phyloP scores from a whole-genome alignment of 768 basidiomycete genomes.

The Sarcomyxa edulis region DNA sequence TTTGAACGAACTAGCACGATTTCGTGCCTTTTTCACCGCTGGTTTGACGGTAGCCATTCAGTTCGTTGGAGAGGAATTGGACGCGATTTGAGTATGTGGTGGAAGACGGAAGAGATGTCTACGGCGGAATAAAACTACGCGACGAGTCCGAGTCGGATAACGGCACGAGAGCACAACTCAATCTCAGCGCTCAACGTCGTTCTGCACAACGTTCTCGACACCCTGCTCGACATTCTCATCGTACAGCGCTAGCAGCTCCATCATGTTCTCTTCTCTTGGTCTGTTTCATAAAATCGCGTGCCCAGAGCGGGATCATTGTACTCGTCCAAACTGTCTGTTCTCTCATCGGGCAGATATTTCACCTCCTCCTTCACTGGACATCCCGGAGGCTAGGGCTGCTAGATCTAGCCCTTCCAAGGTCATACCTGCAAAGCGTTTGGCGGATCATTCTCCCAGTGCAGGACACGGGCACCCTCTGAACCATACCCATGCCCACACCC shows the following conservation, averaged over 20 bases:
- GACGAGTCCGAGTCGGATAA: no score
- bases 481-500: no score
- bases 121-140: no score
- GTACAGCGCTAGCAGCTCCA: neutral
- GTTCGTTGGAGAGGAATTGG: no score
- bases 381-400: conserved; percentile 26
- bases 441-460: no score
- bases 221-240: neutral
- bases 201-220: neutral
- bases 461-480: no score
- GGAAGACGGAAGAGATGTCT: no score
- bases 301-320: conserved; percentile 48
- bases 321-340: conserved; percentile 54
- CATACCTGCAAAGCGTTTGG: conserved; percentile 50
- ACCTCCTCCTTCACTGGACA: conserved; percentile 27
- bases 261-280: conserved; percentile 60
- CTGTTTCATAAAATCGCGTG: conserved; percentile 58
- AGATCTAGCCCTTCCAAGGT: no score
- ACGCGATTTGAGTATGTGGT: no score
- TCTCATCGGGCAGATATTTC: conserved; percentile 46
- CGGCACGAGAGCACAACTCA: neutral
- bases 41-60: no score
- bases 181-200: neutral
- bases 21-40: no score
- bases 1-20: no score